Evolutionary conservation across 2,329 filamentous ascomycete species (phyloP), one percentile per base, ranked within the genome.

Genomic region (Cryphonectria parasitica): DNA sequence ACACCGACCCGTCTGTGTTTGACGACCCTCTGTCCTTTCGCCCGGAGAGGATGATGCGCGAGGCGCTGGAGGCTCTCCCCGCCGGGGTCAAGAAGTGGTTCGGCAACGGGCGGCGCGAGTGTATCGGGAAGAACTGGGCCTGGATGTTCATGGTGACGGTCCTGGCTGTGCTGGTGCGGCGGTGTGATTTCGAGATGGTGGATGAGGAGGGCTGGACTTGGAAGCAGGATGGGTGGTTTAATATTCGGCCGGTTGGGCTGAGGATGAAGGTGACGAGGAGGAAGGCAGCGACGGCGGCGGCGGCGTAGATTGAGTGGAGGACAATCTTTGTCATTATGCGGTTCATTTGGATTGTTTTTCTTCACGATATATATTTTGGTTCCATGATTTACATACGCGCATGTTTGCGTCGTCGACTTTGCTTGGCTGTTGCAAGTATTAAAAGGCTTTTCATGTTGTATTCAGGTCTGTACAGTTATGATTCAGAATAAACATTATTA

Each of bases 221-320:
- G 68, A 78, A 80, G 68, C 79, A 83, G 77, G 80, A 89, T 74
- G 82, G 87, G 19, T 82, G 86, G 82, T 88, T 88, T 73, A 87
- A 86, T 66, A 75, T 86, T 4, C 77, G 85, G 73, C 87, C 86
- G 0, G 76, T 85, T 60, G 82, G 79, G 19, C 84, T 88, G 58
- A 74, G 77, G 28, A 82, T 83, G 64, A 82, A 77, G 76, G 82
- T 83, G 13, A 83, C 80, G 77, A 74, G 81, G 49, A 80, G 84
- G 68, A 73, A 13, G 39, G 63, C 54, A 0, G n/a, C n/a, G n/a
- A n/a, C n/a, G n/a, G n/a, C n/a, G n/a, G n/a, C n/a, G n/a, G n/a
- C n/a, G n/a, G 52, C 22, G 19, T 49, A 49, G 45, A 49, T n/a
- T 22, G 19, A 19, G 1, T 22, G 19, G 19, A 17, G 22, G 17